Evolutionary conservation across 768 basidiomycete species (phyloP).

Genomic region (Leccinum truebloodii): DNA sequence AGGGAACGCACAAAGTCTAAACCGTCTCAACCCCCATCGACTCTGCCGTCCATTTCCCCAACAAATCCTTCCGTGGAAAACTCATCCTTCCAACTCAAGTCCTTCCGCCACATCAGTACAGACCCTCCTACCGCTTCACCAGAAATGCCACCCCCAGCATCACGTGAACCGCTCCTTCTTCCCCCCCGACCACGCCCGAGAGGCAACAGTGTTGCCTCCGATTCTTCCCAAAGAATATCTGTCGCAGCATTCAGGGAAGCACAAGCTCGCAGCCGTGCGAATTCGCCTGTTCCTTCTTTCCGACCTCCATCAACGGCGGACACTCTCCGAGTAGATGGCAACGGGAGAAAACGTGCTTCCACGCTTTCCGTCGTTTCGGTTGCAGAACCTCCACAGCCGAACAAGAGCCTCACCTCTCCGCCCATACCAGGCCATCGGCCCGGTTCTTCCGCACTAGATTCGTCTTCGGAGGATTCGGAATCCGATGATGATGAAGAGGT

Average conservation of each 20-base stretch:
- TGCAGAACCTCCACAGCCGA: slow-evolving; percentile 15
- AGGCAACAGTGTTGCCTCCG: slow-evolving; percentile 58
- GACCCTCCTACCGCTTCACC: slow-evolving; percentile 36
- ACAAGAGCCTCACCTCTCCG: slow-evolving; percentile 10
- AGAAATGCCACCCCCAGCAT: slow-evolving; percentile 29
- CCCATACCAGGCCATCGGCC: slow-evolving; percentile 14
- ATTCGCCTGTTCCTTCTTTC: slow-evolving; percentile 58
- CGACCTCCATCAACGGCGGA: slow-evolving; percentile 40
- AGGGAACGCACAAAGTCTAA: slow-evolving; percentile 40
- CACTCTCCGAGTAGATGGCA: slow-evolving; percentile 30
- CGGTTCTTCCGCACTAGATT: slow-evolving; percentile 18
- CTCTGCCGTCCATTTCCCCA: slow-evolving; percentile 34
- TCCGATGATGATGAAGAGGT: slow-evolving; percentile 38
- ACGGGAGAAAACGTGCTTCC: slow-evolving; percentile 30
- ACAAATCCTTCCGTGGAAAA: slow-evolving; percentile 23
- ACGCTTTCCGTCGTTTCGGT: slow-evolving; percentile 28
- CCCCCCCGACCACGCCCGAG: slow-evolving; percentile 51
- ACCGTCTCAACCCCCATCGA: slow-evolving; percentile 30
- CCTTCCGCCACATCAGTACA: slow-evolving; percentile 68
- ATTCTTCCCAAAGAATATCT: slow-evolving; percentile 72
- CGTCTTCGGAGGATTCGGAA: slow-evolving; percentile 38
- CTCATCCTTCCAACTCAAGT: slow-evolving; percentile 64
- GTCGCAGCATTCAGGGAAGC: slow-evolving; percentile 82
- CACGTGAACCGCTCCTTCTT: slow-evolving; percentile 32
- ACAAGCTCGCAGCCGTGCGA: slow-evolving; percentile 62